Conservation (phyloP, 345 rosid genomes). For the Citrus reticulata region DNA sequence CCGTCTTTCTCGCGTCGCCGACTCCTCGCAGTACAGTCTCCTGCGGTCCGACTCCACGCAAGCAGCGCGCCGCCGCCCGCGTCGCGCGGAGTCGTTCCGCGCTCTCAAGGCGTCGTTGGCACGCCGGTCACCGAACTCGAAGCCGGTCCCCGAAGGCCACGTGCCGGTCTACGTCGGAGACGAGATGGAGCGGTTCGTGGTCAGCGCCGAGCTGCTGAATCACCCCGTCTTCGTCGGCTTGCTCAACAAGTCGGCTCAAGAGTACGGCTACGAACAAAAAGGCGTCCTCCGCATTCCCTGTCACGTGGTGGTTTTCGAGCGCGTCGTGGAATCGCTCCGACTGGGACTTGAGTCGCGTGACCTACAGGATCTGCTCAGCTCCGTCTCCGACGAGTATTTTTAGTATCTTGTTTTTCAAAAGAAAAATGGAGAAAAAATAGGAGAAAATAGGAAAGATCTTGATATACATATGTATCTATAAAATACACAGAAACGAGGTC, state of each 20-base stretch:
- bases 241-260: constrained; percentile 81
- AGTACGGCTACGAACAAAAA: constrained; percentile 90
- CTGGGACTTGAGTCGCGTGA: constrained; percentile 60
- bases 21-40: constrained; percentile 73
- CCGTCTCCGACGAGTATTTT: constrained; percentile 1
- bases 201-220: constrained; percentile 79
- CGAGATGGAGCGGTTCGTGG: constrained; percentile 87
- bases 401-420: not conserved
- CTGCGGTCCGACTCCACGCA: constrained; percentile 47
- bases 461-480: not conserved
- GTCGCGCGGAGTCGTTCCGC: constrained; percentile 23
- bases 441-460: not conserved
- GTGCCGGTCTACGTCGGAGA: constrained; percentile 93
- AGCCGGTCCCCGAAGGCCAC: constrained; percentile 69
- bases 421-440: not conserved
- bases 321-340: constrained; percentile 75
- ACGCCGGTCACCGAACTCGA: constrained; percentile 22
- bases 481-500: not conserved
- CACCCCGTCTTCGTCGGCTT: constrained; percentile 77
- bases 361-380: constrained; percentile 42
- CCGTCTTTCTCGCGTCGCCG: constrained; percentile 86
- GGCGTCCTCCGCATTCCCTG: constrained; percentile 92
- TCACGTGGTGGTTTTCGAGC: constrained; percentile 78
- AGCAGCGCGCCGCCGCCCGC: constrained; percentile 17
- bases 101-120: constrained; percentile 14